Conservation (phyloP, 2,329 filamentous ascomycete species). For the Fusarium sp. region DNA sequence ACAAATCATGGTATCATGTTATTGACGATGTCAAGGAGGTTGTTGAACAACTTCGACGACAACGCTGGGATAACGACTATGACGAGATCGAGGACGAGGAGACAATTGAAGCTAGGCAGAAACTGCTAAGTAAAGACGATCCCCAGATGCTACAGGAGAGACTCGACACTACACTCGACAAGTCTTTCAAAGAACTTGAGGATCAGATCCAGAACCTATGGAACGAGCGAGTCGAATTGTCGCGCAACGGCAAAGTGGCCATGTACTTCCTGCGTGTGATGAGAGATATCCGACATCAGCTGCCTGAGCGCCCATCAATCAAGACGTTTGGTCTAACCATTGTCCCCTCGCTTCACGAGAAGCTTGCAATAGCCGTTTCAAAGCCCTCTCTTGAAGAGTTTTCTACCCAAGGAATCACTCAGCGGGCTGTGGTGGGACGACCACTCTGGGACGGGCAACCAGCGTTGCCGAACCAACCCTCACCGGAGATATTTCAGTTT, state of each 20-base stretch:
- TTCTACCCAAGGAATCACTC: constrained; percentile 53
- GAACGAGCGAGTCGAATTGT: constrained; percentile 56
- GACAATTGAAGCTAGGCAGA: constrained; percentile 72
- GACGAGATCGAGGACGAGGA: constrained; percentile 80
- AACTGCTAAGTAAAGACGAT: constrained; percentile 77
- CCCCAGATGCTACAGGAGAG: constrained; percentile 70
- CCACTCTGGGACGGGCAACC: constrained; percentile 85
- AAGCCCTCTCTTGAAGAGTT: constrained; percentile 62
- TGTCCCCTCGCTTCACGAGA: constrained; percentile 72
- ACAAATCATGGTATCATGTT: constrained; percentile 78
- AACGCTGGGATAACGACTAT: constrained; percentile 80
- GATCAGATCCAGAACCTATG: constrained; percentile 64
- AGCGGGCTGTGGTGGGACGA: constrained; percentile 66
- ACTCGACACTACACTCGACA: constrained; percentile 65
- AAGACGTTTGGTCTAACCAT: constrained; percentile 68
- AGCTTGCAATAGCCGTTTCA: constrained; percentile 66
- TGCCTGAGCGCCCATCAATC: constrained; percentile 65
- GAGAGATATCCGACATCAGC: constrained; percentile 75
- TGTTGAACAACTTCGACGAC: constrained; percentile 72
- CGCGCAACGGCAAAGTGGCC: constrained; percentile 63
- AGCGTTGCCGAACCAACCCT: constrained; percentile 80
- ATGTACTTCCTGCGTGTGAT: constrained; percentile 79
- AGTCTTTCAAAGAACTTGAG: constrained; percentile 69
- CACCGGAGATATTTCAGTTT: constrained; percentile 77
- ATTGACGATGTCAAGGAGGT: constrained; percentile 74